Percentiles rank a stretch among this genome's conserved stretches.
Evolutionary conservation across 495 filamentous ascomycete genomes (phyloP).

Genomic region (Penicillium diatomitis): DNA sequence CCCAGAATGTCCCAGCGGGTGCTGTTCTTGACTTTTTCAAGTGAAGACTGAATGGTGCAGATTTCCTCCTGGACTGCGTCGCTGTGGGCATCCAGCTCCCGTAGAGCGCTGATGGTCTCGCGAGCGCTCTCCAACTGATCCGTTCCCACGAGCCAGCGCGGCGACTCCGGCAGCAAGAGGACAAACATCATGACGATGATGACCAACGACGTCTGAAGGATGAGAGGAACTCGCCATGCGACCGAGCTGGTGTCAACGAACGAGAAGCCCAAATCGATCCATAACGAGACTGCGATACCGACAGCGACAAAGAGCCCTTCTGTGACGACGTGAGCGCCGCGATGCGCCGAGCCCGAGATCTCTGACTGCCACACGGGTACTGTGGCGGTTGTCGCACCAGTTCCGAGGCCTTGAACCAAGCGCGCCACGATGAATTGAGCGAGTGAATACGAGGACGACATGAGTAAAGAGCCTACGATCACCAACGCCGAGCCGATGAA

Average conservation of each 20-base stretch:
- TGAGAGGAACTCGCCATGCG: constrained; percentile 38
- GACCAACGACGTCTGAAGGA: constrained; percentile 36
- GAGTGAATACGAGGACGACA: constrained; percentile 32
- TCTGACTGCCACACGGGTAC: constrained; percentile 37
- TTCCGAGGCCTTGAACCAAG: constrained; percentile 25
- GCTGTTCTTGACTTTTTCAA: constrained; percentile 7
- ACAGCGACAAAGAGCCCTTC: constrained; percentile 23
- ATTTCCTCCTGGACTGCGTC: constrained; percentile 11
- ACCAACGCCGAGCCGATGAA: constrained; percentile 16
- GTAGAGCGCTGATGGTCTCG: constrained; percentile 11
- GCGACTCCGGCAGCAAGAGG: constrained; percentile 47
- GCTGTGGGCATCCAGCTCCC: constrained; percentile 3
- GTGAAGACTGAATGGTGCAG: constrained; percentile 3
- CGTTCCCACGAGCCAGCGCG: constrained; percentile 33
- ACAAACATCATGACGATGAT: constrained; percentile 27
- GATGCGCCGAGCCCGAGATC: constrained; percentile 20
- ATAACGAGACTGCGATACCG: constrained; percentile 26
- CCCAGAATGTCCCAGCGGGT: constrained; percentile 12
- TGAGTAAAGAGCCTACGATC: constrained; percentile 15
- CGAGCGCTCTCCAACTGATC: neutral
- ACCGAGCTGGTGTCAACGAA: constrained; percentile 7
- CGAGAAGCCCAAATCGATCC: constrained; percentile 19
- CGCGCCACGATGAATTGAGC: constrained; percentile 35
- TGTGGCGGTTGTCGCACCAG: constrained; percentile 28
- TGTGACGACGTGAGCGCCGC: constrained; percentile 26